A percentile compares a stretch with the other conserved stretches of the same genome.
Evolutionary conservation across 2,329 filamentous ascomycete genomes (phyloP).

Genomic region (Rhinocladiella mackenziei): DNA sequence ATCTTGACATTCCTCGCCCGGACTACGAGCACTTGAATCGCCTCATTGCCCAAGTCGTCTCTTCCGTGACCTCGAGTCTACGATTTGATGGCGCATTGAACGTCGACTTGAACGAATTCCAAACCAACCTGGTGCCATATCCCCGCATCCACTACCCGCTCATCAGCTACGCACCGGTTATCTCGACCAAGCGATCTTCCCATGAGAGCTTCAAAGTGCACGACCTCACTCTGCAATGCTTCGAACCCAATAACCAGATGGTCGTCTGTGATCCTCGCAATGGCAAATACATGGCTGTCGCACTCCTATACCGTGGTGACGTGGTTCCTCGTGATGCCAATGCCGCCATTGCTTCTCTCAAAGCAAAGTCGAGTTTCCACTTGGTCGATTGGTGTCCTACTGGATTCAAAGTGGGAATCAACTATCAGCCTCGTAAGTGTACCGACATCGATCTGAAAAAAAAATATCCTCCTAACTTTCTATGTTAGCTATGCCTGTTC

Average conservation of each 20-base stretch:
- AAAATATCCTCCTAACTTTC: conserved; percentile 3
- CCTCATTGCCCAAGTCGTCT: conserved; percentile 64
- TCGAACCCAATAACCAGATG: conserved; percentile 67
- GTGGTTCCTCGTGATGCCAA: conserved; percentile 61
- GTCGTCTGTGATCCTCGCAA: conserved; percentile 63
- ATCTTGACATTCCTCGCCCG: conserved; percentile 61
- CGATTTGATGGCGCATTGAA: conserved; percentile 65
- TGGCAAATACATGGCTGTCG: conserved; percentile 67
- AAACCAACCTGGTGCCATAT: conserved; percentile 66
- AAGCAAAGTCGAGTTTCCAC: conserved; percentile 62
- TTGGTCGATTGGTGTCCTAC: conserved; percentile 67
- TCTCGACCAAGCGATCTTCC: conserved; percentile 67
- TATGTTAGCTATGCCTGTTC: conserved; percentile 43
- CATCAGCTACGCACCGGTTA: conserved; percentile 62
- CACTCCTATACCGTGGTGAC: conserved; percentile 63
- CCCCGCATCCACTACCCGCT: conserved; percentile 65
- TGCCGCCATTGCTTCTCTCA: conserved; percentile 57
- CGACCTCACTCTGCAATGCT: conserved; percentile 65
- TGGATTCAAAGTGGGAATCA: conserved; percentile 66
- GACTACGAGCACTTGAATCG: conserved; percentile 63
- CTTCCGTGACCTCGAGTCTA: conserved; percentile 62
- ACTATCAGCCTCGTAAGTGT: conserved; percentile 53
- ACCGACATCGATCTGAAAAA: neutral
- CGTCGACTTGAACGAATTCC: conserved; percentile 65
- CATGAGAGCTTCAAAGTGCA: conserved; percentile 86